These are phyloP conservation scores for Sphagnum fallax DNA, from an alignment of 228 moss, liverwort and hornwort species.

Conservation along the genomic window DNA sequence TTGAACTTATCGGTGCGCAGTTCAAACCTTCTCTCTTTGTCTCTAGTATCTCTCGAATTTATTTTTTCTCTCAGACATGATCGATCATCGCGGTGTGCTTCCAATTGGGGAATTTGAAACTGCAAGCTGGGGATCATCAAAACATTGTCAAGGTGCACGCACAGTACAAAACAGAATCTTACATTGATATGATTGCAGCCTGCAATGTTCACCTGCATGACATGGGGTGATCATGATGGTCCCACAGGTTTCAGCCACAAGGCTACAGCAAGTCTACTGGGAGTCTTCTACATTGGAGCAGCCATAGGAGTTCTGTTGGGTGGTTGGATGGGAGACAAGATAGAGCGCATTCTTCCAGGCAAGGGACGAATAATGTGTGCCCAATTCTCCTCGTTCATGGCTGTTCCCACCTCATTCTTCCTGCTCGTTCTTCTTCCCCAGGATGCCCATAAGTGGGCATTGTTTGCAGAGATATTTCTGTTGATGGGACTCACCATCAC, in stretches of 20 bases:
- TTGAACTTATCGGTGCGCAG: constrained; percentile 31
- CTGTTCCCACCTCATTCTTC: constrained; percentile 33
- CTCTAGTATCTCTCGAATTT: too few species aligned
- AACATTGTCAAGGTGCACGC: too few species aligned
- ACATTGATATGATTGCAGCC: too few species aligned
- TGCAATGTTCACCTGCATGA: too few species aligned
- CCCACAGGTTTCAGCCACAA: constrained; percentile 32
- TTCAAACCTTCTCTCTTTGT: background rate
- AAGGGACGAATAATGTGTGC: constrained; percentile 40
- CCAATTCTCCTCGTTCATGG: constrained; percentile 42
- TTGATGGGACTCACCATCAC: constrained; percentile 33
- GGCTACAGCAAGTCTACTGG: constrained; percentile 39
- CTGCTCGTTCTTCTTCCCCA: constrained; percentile 31
- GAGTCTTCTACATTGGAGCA: constrained; percentile 32
- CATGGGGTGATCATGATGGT: background rate
- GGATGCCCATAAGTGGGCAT: constrained; percentile 15
- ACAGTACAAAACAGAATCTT: too few species aligned
- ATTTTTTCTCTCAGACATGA: too few species aligned
- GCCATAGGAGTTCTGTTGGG: constrained; percentile 43
- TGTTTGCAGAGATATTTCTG: constrained; percentile 27
- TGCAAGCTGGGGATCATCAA: too few species aligned
- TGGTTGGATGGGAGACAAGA: constrained; percentile 43
- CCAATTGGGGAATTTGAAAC: too few species aligned
- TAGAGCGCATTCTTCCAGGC: constrained; percentile 24
- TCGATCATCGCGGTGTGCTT: too few species aligned